Evolutionary conservation across 2,329 filamentous ascomycete genomes (phyloP).

Genomic region (Fusarium penzigii): DNA sequence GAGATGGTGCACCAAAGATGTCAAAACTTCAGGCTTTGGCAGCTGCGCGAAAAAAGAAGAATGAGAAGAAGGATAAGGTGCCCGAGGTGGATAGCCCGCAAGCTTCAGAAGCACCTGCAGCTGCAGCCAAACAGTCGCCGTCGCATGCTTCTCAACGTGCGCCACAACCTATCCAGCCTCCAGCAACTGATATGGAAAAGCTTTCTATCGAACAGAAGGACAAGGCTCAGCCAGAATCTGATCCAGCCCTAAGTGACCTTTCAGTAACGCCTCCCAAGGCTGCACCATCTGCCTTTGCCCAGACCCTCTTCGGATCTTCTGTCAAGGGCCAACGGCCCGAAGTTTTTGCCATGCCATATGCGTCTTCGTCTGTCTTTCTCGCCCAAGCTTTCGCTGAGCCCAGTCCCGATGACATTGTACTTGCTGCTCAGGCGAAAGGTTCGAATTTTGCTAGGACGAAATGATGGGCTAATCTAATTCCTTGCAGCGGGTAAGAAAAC

Average conservation of each 20-base stretch:
- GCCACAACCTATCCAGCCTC: neutral
- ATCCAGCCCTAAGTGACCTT: neutral
- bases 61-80: conserved; percentile 58
- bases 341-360: conserved; percentile 50
- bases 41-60: conserved; percentile 82
- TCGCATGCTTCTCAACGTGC: neutral
- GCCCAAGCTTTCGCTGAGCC: conserved; percentile 75
- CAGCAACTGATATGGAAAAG: neutral
- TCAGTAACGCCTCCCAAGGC: conserved; percentile 12
- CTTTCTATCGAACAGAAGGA: neutral
- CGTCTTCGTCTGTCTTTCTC: conserved; percentile 49
- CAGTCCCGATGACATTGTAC: conserved; percentile 88
- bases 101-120: neutral
- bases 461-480: conserved; percentile 54
- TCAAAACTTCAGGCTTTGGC: conserved; percentile 92
- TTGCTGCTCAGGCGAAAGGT: conserved; percentile 88
- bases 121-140: neutral
- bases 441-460: conserved; percentile 59
- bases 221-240: neutral
- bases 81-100: conserved; percentile 19
- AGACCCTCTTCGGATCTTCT: conserved; percentile 51
- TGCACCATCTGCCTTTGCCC: conserved; percentile 58
- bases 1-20: conserved; percentile 65
- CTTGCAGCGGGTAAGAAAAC: conserved; percentile 55
- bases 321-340: conserved; percentile 32